These are phyloP conservation scores for Alternaria ventricosa DNA, from an alignment of 2,329 filamentous ascomycete species.

Conservation along the genomic window DNA sequence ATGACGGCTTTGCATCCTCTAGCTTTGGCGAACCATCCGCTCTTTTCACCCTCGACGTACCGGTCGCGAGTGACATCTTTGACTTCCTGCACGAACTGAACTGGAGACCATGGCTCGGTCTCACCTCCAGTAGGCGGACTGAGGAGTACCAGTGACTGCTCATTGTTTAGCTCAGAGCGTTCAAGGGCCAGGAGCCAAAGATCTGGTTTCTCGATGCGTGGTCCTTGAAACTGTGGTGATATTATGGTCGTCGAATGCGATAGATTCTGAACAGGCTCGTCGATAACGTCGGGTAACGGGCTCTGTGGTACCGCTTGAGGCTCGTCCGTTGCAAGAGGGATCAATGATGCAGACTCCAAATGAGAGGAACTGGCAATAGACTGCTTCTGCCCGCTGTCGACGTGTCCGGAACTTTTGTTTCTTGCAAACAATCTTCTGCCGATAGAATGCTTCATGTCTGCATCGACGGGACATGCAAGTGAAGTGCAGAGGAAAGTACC, in stretches of 20 bases:
- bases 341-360: background rate
- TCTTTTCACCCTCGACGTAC: background rate
- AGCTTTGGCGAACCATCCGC: background rate
- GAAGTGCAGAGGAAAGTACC: background rate
- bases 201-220: background rate
- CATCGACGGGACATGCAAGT: background rate
- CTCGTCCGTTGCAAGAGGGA: background rate
- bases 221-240: background rate
- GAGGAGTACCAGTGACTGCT: background rate
- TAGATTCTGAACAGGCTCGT: background rate
- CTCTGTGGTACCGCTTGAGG: background rate
- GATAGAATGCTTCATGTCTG: background rate
- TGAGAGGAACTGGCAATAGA: background rate
- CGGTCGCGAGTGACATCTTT: background rate
- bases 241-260: background rate
- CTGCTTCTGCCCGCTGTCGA: background rate
- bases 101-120: background rate
- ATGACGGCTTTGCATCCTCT: background rate
- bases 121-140: background rate
- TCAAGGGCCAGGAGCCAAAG: background rate
- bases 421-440: background rate
- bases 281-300: background rate
- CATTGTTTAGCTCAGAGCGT: background rate
- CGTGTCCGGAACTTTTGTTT: background rate
- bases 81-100: background rate